Evolutionary conservation across 2,329 filamentous ascomycete genomes (phyloP).

Genomic region (Exophiala alcalophila): DNA sequence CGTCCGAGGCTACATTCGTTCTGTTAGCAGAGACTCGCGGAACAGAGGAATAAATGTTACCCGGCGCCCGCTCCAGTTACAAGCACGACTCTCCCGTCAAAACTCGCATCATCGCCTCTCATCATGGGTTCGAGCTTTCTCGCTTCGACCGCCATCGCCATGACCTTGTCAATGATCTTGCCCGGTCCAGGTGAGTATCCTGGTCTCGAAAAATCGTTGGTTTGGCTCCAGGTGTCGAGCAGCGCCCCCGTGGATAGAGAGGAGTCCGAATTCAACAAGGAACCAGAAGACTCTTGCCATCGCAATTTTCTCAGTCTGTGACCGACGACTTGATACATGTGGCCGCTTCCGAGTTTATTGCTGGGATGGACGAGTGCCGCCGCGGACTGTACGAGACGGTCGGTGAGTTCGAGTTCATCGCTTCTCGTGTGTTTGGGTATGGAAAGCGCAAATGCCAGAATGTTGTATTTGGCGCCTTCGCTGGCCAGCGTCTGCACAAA

Average conservation of each 20-base stretch:
- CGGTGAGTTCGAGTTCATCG: background rate
- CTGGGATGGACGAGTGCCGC: background rate
- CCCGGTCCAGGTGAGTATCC: background rate
- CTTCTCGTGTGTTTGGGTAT: background rate
- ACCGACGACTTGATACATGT: background rate
- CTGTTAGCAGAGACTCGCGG: background rate
- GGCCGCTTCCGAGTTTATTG: background rate
- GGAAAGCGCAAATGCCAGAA: background rate
- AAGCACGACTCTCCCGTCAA: slow-evolving; percentile 78
- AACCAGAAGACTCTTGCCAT: slow-evolving; percentile 1
- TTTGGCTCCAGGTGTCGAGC: background rate
- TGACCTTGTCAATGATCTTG: no score
- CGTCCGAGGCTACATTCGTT: slow-evolving; percentile 71
- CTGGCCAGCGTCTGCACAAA: slow-evolving; percentile 2
- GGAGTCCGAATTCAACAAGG: background rate
- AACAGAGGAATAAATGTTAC: no score
- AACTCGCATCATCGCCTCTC: no score
- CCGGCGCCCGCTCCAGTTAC: slow-evolving; percentile 84
- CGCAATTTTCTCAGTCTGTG: background rate
- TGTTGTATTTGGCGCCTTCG: slow-evolving; percentile 11
- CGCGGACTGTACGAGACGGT: background rate
- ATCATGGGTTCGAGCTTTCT: no score
- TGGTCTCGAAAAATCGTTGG: slow-evolving; percentile 1
- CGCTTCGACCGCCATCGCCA: no score
- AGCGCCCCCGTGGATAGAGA: background rate